Evolutionary conservation across 139 green algal genomes (phyloP), one percentile per base, ranked within the genome.

Genomic region (Chlamydomonas sp.): DNA sequence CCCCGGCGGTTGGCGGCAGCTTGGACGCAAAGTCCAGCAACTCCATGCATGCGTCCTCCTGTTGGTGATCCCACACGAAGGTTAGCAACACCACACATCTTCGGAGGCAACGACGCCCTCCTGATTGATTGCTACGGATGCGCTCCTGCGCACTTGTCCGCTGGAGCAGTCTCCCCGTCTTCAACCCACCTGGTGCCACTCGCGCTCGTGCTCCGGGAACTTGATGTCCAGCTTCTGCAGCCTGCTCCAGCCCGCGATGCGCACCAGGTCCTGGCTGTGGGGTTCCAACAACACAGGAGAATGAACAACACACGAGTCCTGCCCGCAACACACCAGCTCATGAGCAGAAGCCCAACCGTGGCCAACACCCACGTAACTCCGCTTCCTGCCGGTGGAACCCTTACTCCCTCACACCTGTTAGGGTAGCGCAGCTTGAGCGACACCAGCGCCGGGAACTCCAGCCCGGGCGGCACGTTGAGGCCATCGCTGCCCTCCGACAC

Each of bases 351-450:
- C 31, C 31, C 31, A 49, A 49, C 31, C 31, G 31, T 49, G 31
- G 31, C 31, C 31, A 49, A 49, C 31, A 49, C 31, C 31, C 31
- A 49, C 31, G 31, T 49, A 49, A 49, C 31, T 49, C 31, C 31
- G 31, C 31, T 49, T 49, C 31, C 31, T 49, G 31, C 31, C 31
- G 31, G 31, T 49, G 31, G 31, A 49, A 49, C 31, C 31, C 31
- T 49, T 49, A 49, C 31, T 49, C 31, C 31, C 31, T 49, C 77
- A 15, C 59, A 86, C 82, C 82, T 88, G 72, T 88, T 88, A 16
- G 83, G 83, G 83, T 88, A 88, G 31, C 83, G 73, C 83, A 88
- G 83, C 74, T 88, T 88, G 74, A 88, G 83, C 4, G 83, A 67
- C 10, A 58, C 59, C 59, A 88, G 83, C 17, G 62, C 63, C 1